Conservation (phyloP, 2,329 filamentous ascomycete species). For the Rhynchosporium graminicola region DNA sequence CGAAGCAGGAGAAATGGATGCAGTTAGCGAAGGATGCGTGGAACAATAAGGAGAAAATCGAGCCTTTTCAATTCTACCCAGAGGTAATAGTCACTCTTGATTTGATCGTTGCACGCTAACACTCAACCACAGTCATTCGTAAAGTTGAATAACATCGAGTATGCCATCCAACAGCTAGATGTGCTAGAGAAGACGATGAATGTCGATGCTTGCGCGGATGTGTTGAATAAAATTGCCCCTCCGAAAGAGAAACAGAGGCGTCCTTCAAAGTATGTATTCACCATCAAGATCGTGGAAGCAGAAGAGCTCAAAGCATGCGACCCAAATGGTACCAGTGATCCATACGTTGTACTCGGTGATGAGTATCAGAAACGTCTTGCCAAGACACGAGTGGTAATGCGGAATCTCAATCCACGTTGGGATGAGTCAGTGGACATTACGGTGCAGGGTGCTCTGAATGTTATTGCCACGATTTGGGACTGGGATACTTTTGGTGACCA, state of each 20-base stretch:
- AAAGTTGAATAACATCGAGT: conserved; percentile 97
- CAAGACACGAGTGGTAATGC: conserved; percentile 90
- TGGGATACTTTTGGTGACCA: conserved; percentile 97
- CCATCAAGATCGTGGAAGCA: conserved; percentile 96
- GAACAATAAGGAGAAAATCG: conserved; percentile 87
- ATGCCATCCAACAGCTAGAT: conserved; percentile 88
- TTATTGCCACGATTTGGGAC: conserved; percentile 98
- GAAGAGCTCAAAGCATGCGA: conserved; percentile 99
- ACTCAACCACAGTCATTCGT: conserved; percentile 72
- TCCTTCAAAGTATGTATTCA: conserved; percentile 91
- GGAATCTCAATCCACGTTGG: conserved; percentile 91
- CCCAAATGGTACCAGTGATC: conserved; percentile 89
- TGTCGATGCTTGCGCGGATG: conserved; percentile 83
- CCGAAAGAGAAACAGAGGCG: conserved; percentile 64
- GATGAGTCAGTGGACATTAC: conserved; percentile 97
- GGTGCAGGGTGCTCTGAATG: conserved; percentile 85
- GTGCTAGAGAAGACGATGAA: conserved; percentile 87
- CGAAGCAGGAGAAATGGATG: conserved; percentile 89
- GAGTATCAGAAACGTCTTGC: conserved; percentile 96
- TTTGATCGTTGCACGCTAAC: conserved; percentile 37
- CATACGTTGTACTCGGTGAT: conserved; percentile 94
- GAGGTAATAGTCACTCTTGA: conserved; percentile 60
- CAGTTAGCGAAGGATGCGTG: conserved; percentile 92
- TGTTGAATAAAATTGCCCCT: conserved; percentile 74
- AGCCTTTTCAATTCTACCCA: conserved; percentile 94